phyloP scores from a whole-genome alignment of 192 early-diverging fungal genomes.

The Coemansia sp. region DNA sequence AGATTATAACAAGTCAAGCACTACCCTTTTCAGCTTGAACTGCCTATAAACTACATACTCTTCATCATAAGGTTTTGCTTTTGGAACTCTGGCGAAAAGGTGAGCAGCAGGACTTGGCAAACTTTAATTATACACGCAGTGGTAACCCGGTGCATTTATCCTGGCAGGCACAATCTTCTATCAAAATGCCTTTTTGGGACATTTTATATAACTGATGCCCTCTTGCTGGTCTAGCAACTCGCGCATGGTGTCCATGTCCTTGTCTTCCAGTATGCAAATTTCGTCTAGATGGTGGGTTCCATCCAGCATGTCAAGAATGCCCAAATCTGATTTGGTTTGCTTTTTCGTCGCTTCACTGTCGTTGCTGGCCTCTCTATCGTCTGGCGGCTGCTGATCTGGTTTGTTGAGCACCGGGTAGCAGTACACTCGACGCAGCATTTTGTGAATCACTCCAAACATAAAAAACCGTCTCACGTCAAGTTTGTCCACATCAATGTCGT shows the following conservation, averaged over 20 bases:
- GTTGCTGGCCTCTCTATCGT: not conserved
- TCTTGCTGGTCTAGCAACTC: conserved; percentile 23
- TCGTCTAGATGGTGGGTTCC: conserved; percentile 50
- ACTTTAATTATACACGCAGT: no score
- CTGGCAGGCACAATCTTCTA: no score
- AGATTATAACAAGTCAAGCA: no score
- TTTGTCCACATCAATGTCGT: conserved; percentile 60
- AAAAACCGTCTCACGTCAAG: conserved; percentile 89
- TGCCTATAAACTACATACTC: no score
- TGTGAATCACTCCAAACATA: conserved; percentile 85
- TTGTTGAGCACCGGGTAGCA: conserved; percentile 72
- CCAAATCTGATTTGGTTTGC: not conserved
- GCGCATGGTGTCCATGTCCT: conserved; percentile 19
- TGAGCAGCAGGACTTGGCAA: no score
- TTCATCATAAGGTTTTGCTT: no score
- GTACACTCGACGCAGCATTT: conserved; percentile 81
- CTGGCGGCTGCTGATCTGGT: not conserved
- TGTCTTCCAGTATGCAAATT: conserved; percentile 28
- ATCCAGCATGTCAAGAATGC: conserved; percentile 26
- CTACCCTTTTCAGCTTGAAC: no score
- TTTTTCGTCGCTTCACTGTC: conserved; percentile 2
- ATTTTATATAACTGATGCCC: conserved; percentile 33
- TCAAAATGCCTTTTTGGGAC: no score
- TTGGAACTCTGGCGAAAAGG: no score
- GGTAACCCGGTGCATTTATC: no score